phyloP scores from a whole-genome alignment of 2,329 filamentous ascomycete species.

The Parafenestella ontariensis region DNA sequence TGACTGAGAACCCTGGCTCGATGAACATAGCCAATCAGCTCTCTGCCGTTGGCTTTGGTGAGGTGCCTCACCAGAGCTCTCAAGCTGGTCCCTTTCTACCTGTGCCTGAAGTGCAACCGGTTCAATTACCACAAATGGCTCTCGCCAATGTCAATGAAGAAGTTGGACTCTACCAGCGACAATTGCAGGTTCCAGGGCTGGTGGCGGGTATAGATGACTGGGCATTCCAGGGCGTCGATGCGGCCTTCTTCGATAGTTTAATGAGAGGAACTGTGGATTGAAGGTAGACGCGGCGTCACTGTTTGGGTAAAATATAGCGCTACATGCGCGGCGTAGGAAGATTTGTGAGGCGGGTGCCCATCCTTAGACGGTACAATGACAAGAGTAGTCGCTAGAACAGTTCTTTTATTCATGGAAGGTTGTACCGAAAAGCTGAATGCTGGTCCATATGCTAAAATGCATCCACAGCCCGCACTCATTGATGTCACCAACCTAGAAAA shows the following conservation, averaged over 20 bases:
- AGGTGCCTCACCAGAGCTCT: background rate
- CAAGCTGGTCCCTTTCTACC: background rate
- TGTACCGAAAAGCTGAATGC: no score
- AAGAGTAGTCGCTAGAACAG: no score
- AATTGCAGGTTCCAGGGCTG: slow-evolving; percentile 11
- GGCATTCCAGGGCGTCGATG: slow-evolving; percentile 28
- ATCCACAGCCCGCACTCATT: no score
- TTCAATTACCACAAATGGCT: background rate
- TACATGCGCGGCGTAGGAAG: no score
- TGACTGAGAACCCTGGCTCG: background rate
- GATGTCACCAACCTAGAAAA: no score
- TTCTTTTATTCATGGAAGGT: no score
- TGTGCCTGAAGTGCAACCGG: background rate
- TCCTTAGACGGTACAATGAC: no score
- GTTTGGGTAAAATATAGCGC: no score
- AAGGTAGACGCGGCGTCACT: no score
- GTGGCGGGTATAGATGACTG: slow-evolving; percentile 20
- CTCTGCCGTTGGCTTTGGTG: slow-evolving; percentile 8
- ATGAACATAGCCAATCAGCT: slow-evolving; percentile 2
- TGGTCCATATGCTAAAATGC: no score
- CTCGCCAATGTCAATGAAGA: background rate
- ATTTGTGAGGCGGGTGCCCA: no score
- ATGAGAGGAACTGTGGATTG: slow-evolving; percentile 17
- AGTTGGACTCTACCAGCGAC: slow-evolving; percentile 26
- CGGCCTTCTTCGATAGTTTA: slow-evolving; percentile 28